Evolutionary conservation across 164 flowering plant genomes (phyloP), one percentile per base, ranked within the genome.

Genomic region (Macadamia integrifolia): DNA sequence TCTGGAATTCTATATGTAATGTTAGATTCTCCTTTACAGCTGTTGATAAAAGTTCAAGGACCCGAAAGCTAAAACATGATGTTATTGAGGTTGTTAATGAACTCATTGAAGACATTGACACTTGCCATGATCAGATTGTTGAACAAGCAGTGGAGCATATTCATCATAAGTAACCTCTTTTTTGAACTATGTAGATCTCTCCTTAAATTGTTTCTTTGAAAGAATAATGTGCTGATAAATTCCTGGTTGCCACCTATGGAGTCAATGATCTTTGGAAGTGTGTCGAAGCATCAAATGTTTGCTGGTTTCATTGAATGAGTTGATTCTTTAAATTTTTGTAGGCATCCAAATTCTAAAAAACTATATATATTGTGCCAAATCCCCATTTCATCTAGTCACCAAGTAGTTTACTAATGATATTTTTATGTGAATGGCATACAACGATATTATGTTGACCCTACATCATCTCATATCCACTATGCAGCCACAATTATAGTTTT

Each of bases 71-170:
- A 67, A 95, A 95, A 84, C 98, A 92, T 82, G 90, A 88, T 80
- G 93, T 92, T 57, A 95, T 95, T 74, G 98, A 95, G 81, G 95
- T 96, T 29, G 88, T 95, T 52, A 95, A 95, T 79, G 96, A 95
- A 67, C 96, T 92, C 68, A 86, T 95, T 80, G 83, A 82, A 72
- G 99, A 95, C 60, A 89, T 95, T 69, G 67, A 79, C 59, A 83
- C 92, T 74, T 95, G 99, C 80, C 97, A 95, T 84, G 97, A 92
- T 65, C 96, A 84, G 80, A 92, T 95, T 77, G 96, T 98, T 62
- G 98, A 95, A 71, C 98, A 92, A 83, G 98, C 99, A 62, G 90
- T 95, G 70, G 99, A 95, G 78, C 99, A 90, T 80, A 95, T 95
- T 60, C 99, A 95, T 80, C 99, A 95, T 40, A 95, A 95, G 99